phyloP scores from a whole-genome alignment of 345 rosid genomes.

The Sonneratia alba region DNA sequence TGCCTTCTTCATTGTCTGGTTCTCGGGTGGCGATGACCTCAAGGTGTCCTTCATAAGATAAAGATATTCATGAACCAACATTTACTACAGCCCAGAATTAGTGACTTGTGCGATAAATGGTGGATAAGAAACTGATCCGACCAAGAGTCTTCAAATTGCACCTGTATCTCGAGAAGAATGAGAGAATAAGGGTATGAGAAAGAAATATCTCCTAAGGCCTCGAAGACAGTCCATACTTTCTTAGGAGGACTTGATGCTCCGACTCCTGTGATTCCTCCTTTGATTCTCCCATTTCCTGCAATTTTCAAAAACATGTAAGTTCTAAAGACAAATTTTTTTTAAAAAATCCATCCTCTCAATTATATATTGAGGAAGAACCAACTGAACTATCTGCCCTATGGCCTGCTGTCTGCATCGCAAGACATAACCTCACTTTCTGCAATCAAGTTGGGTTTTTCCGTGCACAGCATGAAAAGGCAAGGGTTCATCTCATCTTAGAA shows the following conservation, averaged over 20 bases:
- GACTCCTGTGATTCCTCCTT: slow-evolving; percentile 18
- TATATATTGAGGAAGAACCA: background rate
- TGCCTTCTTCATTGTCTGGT: slow-evolving; percentile 6
- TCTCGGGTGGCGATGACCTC: slow-evolving; percentile 4
- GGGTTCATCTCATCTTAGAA: no score
- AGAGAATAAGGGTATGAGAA: slow-evolving; percentile 33
- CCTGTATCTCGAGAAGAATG: slow-evolving; percentile 39
- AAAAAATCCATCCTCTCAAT: background rate
- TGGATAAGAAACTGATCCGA: slow-evolving; percentile 3
- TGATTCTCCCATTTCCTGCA: slow-evolving; percentile 16
- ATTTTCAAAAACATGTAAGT: background rate
- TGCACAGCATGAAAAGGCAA: no score
- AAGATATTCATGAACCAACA: background rate
- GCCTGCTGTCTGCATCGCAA: background rate
- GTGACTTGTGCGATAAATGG: background rate
- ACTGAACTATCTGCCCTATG: background rate
- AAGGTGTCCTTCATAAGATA: background rate
- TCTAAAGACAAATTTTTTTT: no score
- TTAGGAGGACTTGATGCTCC: slow-evolving; percentile 7
- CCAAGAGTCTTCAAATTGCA: slow-evolving; percentile 13
- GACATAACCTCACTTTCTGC: background rate
- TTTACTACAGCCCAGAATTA: background rate
- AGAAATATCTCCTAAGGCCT: slow-evolving; percentile 41
- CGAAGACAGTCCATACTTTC: slow-evolving; percentile 28
- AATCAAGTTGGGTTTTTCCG: background rate